Percentiles rank a stretch among this genome's conserved stretches.
phyloP scores from a whole-genome alignment of 352 stramenopile genomes.

The Globisporangium emineosum region DNA sequence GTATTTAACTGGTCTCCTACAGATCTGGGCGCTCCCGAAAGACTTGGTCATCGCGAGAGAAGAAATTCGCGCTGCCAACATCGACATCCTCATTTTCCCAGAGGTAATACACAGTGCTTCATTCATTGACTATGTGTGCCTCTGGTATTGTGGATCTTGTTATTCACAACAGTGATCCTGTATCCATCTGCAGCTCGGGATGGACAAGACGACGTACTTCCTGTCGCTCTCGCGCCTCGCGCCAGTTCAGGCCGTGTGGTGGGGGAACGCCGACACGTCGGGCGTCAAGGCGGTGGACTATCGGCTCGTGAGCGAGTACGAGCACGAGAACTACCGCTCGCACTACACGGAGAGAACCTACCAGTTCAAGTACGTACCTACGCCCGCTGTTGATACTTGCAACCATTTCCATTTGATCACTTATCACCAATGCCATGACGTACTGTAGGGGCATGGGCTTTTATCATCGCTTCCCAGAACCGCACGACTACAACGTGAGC shows the following conservation, averaged over 20 bases:
- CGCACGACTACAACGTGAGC: conserved; percentile 35
- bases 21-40: conserved; percentile 56
- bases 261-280: conserved; percentile 70
- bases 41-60: conserved; percentile 39
- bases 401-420: no score
- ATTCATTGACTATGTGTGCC: background rate
- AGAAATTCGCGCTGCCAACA: conserved; percentile 43
- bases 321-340: conserved; percentile 35
- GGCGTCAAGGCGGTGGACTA: conserved; percentile 69
- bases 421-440: background rate
- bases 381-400: background rate
- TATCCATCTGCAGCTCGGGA: conserved; percentile 49
- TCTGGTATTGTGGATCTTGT: background rate
- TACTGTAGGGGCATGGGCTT: conserved; percentile 58
- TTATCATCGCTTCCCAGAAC: conserved; percentile 42
- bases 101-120: conserved; percentile 40
- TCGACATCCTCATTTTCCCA: conserved; percentile 73
- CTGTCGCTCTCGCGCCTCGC: conserved; percentile 64
- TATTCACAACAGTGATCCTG: background rate
- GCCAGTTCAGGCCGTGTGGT: conserved; percentile 69
- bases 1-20: background rate
- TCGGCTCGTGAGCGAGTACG: conserved; percentile 62
- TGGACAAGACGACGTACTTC: conserved; percentile 80
- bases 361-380: conserved; percentile 47
- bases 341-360: conserved; percentile 59